Evolutionary conservation across 441 rosid species (phyloP).

Genomic region (Pelargonium cotyledonis): DNA sequence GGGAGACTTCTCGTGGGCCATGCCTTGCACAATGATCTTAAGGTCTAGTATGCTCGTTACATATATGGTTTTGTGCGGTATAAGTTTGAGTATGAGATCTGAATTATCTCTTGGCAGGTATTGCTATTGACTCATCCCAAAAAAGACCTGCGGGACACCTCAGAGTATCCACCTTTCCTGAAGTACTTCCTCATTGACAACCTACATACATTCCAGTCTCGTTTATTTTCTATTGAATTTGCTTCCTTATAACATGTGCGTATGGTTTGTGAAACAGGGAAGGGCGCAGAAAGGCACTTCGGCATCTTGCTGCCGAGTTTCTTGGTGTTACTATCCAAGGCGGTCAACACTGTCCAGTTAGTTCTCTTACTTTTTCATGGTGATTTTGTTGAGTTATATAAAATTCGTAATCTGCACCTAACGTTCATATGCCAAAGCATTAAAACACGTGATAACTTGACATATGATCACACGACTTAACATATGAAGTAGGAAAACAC

Average conservation of each 20-base stretch:
- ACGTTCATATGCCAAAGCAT: not conserved
- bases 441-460: too few relatives aligned
- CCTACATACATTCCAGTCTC: not conserved
- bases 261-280: conserved; percentile 40
- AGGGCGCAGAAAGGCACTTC: conserved; percentile 54
- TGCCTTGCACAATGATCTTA: conserved; percentile 89
- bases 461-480: not conserved
- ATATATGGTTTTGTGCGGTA: conserved; percentile 1
- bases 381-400: not conserved
- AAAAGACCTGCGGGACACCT: conserved; percentile 68
- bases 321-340: conserved; percentile 73
- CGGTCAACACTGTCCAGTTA: conserved; percentile 95
- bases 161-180: conserved; percentile 70
- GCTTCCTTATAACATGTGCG: not conserved
- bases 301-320: conserved; percentile 73
- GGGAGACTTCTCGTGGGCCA: conserved; percentile 87
- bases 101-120: conserved; percentile 36
- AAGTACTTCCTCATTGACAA: conserved; percentile 37
- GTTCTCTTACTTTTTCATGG: conserved; percentile 22
- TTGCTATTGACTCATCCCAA: conserved; percentile 77
- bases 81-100: conserved; percentile 6
- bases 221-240: not conserved
- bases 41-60: conserved; percentile 39
- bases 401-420: not conserved
- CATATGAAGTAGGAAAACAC: not conserved